phyloP scores from a whole-genome alignment of 2,329 filamentous ascomycete species.

The Dactylonectria macrodidyma region DNA sequence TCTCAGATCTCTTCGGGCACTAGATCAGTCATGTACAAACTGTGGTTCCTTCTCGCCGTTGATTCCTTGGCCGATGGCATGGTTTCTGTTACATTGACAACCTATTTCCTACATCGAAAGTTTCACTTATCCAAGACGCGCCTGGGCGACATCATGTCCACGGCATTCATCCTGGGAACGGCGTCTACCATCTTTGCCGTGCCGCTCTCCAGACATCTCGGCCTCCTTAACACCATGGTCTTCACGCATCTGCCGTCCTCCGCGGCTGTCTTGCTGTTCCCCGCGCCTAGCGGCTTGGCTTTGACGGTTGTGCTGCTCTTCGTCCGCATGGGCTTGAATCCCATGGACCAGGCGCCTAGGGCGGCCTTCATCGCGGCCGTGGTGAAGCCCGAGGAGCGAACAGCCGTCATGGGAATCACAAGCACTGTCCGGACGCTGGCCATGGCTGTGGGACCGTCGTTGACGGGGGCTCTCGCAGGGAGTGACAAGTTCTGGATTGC shows the following conservation, averaged over 20 bases:
- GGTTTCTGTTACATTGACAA: slow-evolving; percentile 70
- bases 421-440: slow-evolving; percentile 73
- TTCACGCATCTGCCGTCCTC: slow-evolving; percentile 75
- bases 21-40: slow-evolving; percentile 71
- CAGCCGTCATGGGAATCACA: slow-evolving; percentile 80
- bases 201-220: slow-evolving; percentile 70
- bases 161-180: slow-evolving; percentile 67
- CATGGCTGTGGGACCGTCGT: slow-evolving; percentile 66
- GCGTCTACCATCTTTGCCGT: slow-evolving; percentile 70
- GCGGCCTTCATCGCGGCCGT: slow-evolving; percentile 78
- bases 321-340: slow-evolving; percentile 74
- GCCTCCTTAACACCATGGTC: slow-evolving; percentile 76
- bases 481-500: slow-evolving; percentile 72
- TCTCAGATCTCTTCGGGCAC: slow-evolving; percentile 72
- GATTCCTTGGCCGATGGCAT: slow-evolving; percentile 78
- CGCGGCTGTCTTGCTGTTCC: slow-evolving; percentile 72
- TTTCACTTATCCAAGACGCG: slow-evolving; percentile 70
- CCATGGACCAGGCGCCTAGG: slow-evolving; percentile 79
- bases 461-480: slow-evolving; percentile 70
- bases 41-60: slow-evolving; percentile 76
- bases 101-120: slow-evolving; percentile 71
- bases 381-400: slow-evolving; percentile 75
- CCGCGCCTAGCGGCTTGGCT: slow-evolving; percentile 65
- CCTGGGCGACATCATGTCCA: slow-evolving; percentile 72
- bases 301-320: slow-evolving; percentile 70